These are phyloP conservation scores for Sonneratia alba DNA, from an alignment of 345 rosid species.

Conservation along the genomic window DNA sequence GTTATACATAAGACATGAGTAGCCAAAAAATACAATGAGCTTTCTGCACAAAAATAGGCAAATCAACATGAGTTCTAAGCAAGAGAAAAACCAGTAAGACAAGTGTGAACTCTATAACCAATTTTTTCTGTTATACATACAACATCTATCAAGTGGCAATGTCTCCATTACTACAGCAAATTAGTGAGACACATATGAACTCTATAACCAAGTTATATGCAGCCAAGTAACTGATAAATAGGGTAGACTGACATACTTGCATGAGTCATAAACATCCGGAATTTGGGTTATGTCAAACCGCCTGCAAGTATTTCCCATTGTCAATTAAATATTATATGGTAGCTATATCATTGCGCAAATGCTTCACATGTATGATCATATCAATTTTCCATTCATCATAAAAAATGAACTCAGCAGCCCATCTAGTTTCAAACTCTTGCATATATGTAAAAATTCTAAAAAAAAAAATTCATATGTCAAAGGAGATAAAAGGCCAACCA, in stretches of 20 bases:
- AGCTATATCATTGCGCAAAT: background rate
- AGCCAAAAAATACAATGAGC: background rate
- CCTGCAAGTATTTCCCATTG: conserved; percentile 36
- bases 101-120: no score
- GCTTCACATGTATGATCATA: background rate
- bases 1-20: background rate
- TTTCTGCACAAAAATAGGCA: background rate
- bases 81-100: background rate
- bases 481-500: background rate
- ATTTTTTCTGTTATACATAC: no score
- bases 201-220: background rate
- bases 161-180: background rate
- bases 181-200: background rate
- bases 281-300: conserved; percentile 95
- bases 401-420: background rate
- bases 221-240: conserved; percentile 6
- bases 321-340: background rate
- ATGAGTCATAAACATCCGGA: conserved; percentile 98
- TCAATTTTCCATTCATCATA: background rate
- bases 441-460: background rate
- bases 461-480: background rate
- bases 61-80: background rate
- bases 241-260: conserved; percentile 69
- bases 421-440: background rate
- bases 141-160: background rate